phyloP scores from a whole-genome alignment of 345 rosid species.

The Conringia planisiliqua region DNA sequence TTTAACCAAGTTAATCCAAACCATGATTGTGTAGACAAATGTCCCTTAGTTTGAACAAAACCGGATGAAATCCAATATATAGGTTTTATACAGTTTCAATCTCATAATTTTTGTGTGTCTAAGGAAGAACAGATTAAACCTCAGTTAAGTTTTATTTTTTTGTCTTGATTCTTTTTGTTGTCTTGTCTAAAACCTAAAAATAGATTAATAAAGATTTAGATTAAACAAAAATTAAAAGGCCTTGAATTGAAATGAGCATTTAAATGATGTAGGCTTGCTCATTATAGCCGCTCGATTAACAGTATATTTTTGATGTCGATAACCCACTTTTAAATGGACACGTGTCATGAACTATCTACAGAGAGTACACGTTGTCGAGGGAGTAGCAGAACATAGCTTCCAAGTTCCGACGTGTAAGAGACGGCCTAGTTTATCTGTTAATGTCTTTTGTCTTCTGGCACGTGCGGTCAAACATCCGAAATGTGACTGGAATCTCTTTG shows the following conservation, averaged over 20 bases:
- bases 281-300: neutral
- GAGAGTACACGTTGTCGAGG: neutral
- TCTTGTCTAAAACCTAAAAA: no score
- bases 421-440: neutral
- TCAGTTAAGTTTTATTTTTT: no score
- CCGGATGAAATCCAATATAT: neutral
- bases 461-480: slow-evolving; percentile 1
- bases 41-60: neutral
- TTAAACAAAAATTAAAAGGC: no score
- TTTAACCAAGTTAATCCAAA: no score
- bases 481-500: neutral
- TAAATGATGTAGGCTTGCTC: no score
- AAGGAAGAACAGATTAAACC: no score
- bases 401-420: neutral
- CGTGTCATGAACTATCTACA: neutral
- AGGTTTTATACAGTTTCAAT: no score
- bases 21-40: neutral
- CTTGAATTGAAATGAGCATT: no score
- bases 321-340: neutral
- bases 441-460: slow-evolving; percentile 1
- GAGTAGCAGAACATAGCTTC: neutral
- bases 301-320: neutral
- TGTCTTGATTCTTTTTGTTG: no score
- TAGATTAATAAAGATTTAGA: no score
- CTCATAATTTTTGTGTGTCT: no score